Percentiles rank a stretch among this genome's conserved stretches.
Conservation (phyloP, 305 asterid species). For the Striga hermonthica region DNA sequence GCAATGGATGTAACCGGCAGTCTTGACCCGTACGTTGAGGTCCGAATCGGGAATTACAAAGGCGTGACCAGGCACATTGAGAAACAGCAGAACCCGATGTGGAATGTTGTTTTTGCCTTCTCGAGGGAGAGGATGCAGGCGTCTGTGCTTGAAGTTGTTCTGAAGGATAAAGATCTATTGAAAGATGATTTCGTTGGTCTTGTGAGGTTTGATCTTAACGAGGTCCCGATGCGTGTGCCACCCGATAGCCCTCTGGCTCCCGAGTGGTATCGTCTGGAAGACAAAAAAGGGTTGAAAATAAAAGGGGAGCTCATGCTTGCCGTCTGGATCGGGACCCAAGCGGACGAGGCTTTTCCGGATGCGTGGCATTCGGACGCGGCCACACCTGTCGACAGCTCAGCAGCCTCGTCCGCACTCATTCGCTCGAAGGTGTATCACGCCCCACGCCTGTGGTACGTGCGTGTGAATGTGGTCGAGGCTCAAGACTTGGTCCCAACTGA, state of each 20-base stretch:
- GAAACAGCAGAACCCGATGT: conserved; percentile 64
- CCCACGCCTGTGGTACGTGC: conserved; percentile 75
- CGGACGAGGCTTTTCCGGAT: conserved; percentile 80
- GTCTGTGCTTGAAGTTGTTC: conserved; percentile 65
- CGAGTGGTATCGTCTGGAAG: conserved; percentile 75
- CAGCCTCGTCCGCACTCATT: conserved; percentile 56
- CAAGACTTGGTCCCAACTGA: conserved; percentile 70
- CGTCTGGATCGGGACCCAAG: conserved; percentile 88
- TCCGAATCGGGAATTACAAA: conserved; percentile 62
- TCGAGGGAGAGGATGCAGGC: conserved; percentile 78
- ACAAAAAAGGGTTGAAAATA: conserved; percentile 68
- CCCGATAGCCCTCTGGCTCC: conserved; percentile 93
- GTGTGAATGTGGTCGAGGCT: conserved; percentile 74
- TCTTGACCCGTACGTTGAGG: conserved; percentile 75
- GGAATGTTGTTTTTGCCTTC: conserved; percentile 79
- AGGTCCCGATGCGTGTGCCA: conserved; percentile 76
- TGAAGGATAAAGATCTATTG: conserved; percentile 73
- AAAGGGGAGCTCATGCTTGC: conserved; percentile 85
- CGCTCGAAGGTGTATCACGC: conserved; percentile 81
- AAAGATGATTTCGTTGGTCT: conserved; percentile 74
- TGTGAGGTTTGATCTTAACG: conserved; percentile 61
- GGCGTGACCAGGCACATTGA: conserved; percentile 74
- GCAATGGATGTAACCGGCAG: conserved; percentile 80
- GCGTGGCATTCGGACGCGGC: conserved; percentile 90
- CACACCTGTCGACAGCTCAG: conserved; percentile 58